Percentiles rank a stretch among this genome's conserved stretches.
Conservation (phyloP, 495 filamentous ascomycete species). For the Aspergillus olivimuriae region DNA sequence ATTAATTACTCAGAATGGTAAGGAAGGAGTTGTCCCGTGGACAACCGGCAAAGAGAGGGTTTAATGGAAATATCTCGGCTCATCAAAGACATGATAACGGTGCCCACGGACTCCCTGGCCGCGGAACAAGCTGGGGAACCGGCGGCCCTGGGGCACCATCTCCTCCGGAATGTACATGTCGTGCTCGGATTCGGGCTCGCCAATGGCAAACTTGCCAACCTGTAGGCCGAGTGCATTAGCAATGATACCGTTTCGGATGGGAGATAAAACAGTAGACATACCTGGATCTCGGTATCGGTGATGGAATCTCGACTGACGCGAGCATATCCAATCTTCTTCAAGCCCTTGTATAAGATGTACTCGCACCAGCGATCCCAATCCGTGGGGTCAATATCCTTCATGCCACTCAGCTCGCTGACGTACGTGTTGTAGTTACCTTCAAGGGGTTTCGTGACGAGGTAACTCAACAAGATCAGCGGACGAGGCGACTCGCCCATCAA, state of each 20-base stretch:
- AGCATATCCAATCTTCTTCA: slow-evolving; percentile 84
- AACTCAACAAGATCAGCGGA: slow-evolving; percentile 80
- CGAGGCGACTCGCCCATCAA: slow-evolving; percentile 80
- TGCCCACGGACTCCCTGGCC: slow-evolving; percentile 86
- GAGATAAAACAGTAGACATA: slow-evolving; percentile 28
- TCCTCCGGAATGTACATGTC: slow-evolving; percentile 56
- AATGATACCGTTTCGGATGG: too few relatives aligned
- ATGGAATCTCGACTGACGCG: slow-evolving; percentile 83
- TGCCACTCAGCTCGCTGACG: slow-evolving; percentile 77
- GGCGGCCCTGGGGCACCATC: slow-evolving; percentile 63
- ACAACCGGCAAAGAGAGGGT: background rate
- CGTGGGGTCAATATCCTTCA: slow-evolving; percentile 89
- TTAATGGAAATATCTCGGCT: slow-evolving; percentile 69
- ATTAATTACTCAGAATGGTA: background rate
- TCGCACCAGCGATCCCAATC: slow-evolving; percentile 99
- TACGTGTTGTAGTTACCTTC: slow-evolving; percentile 98
- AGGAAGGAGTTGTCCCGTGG: background rate
- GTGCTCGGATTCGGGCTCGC: slow-evolving; percentile 55
- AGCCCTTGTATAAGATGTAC: slow-evolving; percentile 91
- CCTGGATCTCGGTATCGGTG: slow-evolving; percentile 96
- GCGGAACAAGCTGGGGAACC: slow-evolving; percentile 84
- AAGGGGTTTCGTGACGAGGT: slow-evolving; percentile 84
- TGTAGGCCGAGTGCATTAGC: too few relatives aligned
- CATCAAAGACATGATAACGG: slow-evolving; percentile 91
- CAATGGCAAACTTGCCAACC: slow-evolving; percentile 92